Conservation (phyloP, 176 grass and related monocot genomes). For the Eragrostis curvula region DNA sequence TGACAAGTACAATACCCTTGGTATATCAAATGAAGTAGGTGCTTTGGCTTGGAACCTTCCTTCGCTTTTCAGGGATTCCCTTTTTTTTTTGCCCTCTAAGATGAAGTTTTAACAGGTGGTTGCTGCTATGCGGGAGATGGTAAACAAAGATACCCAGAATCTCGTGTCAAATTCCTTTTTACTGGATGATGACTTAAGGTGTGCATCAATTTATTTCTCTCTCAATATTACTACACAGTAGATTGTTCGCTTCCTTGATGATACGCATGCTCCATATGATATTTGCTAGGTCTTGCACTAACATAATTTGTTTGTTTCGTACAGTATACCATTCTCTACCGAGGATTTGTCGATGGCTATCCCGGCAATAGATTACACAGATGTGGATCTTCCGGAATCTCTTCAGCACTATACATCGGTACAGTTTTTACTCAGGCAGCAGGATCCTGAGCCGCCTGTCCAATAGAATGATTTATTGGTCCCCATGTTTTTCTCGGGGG, state of each 20-base stretch:
- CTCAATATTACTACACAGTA: neutral
- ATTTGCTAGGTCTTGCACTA: constrained; percentile 38
- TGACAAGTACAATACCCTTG: constrained; percentile 84
- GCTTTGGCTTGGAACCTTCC: constrained; percentile 16
- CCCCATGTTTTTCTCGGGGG: constrained; percentile 15
- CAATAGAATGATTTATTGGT: constrained; percentile 46
- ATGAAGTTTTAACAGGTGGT: constrained; percentile 65
- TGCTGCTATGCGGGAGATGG: constrained; percentile 87
- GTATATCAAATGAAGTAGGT: constrained; percentile 79
- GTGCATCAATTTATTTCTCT: neutral
- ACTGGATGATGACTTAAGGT: constrained; percentile 96
- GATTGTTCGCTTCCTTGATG: neutral
- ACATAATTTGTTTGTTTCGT: constrained; percentile 40
- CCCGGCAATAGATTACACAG: constrained; percentile 70
- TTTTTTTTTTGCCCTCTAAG: constrained; percentile 20
- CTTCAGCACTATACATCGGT: constrained; percentile 64
- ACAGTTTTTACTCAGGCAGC: constrained; percentile 57
- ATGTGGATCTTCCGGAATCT: constrained; percentile 67
- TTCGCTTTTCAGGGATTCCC: constrained; percentile 19
- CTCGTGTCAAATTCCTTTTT: constrained; percentile 93
- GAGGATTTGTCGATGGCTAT: constrained; percentile 97
- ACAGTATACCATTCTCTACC: constrained; percentile 92
- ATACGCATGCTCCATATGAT: neutral
- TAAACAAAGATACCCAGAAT: constrained; percentile 86
- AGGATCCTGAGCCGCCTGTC: constrained; percentile 43